Conservation (phyloP, 345 rosid genomes). For the Nephelium lappaceum region DNA sequence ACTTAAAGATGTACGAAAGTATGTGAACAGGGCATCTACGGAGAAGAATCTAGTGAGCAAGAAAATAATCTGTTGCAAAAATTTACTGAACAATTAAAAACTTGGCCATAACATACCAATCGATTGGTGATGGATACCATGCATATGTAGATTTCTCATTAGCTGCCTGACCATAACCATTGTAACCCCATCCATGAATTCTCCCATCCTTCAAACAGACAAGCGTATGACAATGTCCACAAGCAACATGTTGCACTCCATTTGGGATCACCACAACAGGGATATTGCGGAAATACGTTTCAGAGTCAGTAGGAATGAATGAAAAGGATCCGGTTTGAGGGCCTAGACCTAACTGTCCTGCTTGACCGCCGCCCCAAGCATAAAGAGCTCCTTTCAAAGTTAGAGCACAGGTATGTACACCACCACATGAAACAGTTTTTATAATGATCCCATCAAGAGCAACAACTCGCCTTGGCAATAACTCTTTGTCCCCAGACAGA, state of each 20-base stretch:
- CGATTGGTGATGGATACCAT: constrained; percentile 97
- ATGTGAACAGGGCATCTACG: constrained; percentile 5
- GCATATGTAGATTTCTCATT: constrained; percentile 86
- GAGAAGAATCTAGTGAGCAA: constrained; percentile 11
- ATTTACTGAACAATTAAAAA: constrained; percentile 11
- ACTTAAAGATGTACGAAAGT: not conserved
- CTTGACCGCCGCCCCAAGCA: constrained; percentile 97
- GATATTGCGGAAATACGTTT: constrained; percentile 63
- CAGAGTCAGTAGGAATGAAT: constrained; percentile 58
- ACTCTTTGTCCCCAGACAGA: constrained; percentile 86
- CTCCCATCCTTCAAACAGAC: constrained; percentile 71
- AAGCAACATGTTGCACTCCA: constrained; percentile 79
- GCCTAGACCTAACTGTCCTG: constrained; percentile 92
- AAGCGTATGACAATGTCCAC: constrained; percentile 95
- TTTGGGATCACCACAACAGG: constrained; percentile 73
- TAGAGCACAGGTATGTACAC: constrained; percentile 88
- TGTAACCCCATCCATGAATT: constrained; percentile 97
- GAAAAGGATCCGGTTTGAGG: constrained; percentile 75
- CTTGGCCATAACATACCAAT: constrained; percentile 60
- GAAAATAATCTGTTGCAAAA: constrained; percentile 11
- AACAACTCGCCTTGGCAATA: constrained; percentile 86
- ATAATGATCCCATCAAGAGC: constrained; percentile 73
- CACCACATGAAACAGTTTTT: constrained; percentile 85
- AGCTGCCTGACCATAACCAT: constrained; percentile 95
- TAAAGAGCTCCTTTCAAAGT: constrained; percentile 81